Percentiles rank a stretch among this genome's conserved stretches.
phyloP scores from a whole-genome alignment of 495 filamentous ascomycete species.

The Amorphotheca resinae region DNA sequence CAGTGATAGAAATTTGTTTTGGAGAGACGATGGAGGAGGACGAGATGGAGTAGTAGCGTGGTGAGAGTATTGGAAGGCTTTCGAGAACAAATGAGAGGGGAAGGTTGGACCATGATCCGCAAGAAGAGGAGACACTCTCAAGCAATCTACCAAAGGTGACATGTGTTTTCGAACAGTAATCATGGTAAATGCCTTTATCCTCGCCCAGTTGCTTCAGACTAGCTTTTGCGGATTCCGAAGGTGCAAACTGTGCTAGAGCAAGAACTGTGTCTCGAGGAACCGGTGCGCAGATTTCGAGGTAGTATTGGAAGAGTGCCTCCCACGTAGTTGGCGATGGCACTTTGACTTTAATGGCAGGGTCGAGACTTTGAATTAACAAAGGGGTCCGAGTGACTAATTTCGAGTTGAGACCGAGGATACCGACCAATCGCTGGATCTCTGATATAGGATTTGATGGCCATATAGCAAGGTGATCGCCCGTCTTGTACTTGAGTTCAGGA shows the following conservation, averaged over 20 bases:
- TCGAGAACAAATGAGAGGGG: conserved; percentile 12
- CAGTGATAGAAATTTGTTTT: conserved; percentile 10
- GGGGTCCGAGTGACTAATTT: conserved; percentile 4
- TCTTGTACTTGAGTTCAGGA: conserved; percentile 17
- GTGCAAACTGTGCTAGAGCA: conserved; percentile 8
- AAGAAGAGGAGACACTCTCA: not conserved
- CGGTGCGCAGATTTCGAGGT: conserved; percentile 14
- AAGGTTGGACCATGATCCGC: conserved; percentile 3
- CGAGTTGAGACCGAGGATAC: conserved; percentile 1
- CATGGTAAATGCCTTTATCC: conserved; percentile 5
- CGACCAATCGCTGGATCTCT: conserved; percentile 7
- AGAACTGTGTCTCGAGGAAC: conserved; percentile 5
- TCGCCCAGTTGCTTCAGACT: conserved; percentile 1
- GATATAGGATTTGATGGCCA: conserved; percentile 11
- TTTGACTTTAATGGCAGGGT: not conserved
- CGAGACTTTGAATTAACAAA: conserved; percentile 19
- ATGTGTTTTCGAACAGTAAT: not conserved
- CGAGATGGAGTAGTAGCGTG: conserved; percentile 19
- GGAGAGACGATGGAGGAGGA: conserved; percentile 14
- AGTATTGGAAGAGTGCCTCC: conserved; percentile 9
- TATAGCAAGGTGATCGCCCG: conserved; percentile 15
- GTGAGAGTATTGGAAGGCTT: conserved; percentile 2
- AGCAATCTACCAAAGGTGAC: conserved; percentile 6
- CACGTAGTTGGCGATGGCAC: conserved; percentile 12
- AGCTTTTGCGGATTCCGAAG: not conserved